Percentiles rank a stretch among this genome's conserved stretches.
phyloP scores from a whole-genome alignment of 129 eudicot genomes.

The Flaveria sonorensis region DNA sequence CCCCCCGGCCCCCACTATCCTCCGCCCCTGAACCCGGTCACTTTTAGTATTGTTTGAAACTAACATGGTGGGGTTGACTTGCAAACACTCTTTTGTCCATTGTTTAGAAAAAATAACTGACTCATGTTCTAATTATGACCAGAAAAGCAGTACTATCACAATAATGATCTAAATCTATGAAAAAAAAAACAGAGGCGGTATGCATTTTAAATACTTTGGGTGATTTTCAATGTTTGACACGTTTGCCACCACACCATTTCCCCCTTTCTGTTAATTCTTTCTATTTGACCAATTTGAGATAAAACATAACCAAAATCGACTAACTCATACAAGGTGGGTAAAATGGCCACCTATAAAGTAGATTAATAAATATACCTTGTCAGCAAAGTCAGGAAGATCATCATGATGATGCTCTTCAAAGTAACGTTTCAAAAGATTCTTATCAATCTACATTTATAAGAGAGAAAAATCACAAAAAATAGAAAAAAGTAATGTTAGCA shows the following conservation, averaged over 20 bases:
- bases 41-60: background rate
- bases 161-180: background rate
- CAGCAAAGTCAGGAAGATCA: slow-evolving; percentile 85
- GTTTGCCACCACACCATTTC: background rate
- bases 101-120: background rate
- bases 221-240: background rate
- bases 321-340: background rate
- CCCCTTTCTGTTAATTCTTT: background rate
- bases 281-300: background rate
- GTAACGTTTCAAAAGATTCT: slow-evolving; percentile 62
- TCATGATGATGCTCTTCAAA: slow-evolving; percentile 71
- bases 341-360: background rate
- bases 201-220: background rate
- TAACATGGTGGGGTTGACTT: background rate
- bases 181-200: background rate
- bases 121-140: background rate
- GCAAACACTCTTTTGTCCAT: background rate
- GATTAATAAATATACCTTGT: slow-evolving; percentile 56
- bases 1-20: too few relatives aligned
- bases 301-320: background rate
- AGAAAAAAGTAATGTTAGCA: background rate
- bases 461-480: background rate
- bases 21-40: background rate
- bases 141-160: background rate
- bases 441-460: slow-evolving; percentile 63